Conservation (phyloP, 2,329 filamentous ascomycete species). For the Aspergillus niger region DNA sequence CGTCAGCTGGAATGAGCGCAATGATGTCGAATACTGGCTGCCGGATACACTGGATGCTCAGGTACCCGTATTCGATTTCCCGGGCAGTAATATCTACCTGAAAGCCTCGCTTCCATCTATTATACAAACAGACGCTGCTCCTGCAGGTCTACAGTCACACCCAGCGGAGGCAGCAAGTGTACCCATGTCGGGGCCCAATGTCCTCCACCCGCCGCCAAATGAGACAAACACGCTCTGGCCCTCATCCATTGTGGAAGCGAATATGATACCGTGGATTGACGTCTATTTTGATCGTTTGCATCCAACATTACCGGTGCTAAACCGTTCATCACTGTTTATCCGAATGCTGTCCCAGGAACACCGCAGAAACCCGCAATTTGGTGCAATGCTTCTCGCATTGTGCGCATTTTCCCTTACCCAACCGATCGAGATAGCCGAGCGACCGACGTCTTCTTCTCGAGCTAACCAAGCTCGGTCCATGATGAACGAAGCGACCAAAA, state of each 20-base stretch:
- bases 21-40: constrained; percentile 39
- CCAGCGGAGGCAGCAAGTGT: constrained; percentile 22
- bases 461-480: constrained; percentile 44
- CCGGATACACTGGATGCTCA: constrained; percentile 37
- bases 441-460: constrained; percentile 37
- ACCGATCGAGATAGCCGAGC: constrained; percentile 48
- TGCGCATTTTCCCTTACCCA: constrained; percentile 50
- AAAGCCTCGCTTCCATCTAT: constrained; percentile 39
- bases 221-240: constrained; percentile 40
- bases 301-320: constrained; percentile 46
- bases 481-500: constrained; percentile 47
- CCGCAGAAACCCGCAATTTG: constrained; percentile 46
- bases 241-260: constrained; percentile 41
- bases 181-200: constrained; percentile 22
- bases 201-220: constrained; percentile 23
- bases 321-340: constrained; percentile 44
- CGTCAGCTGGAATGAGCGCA: constrained; percentile 31
- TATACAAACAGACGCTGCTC: constrained; percentile 28
- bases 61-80: constrained; percentile 36
- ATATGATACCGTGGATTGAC: constrained; percentile 46
- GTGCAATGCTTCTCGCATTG: constrained; percentile 46
- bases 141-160: constrained; percentile 24
- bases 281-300: constrained; percentile 50
- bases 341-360: constrained; percentile 47
- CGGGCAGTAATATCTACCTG: constrained; percentile 40